Evolutionary conservation across 148 eudicot genomes (phyloP), one percentile per base, ranked within the genome.

Genomic region (Polygonum maritimum): DNA sequence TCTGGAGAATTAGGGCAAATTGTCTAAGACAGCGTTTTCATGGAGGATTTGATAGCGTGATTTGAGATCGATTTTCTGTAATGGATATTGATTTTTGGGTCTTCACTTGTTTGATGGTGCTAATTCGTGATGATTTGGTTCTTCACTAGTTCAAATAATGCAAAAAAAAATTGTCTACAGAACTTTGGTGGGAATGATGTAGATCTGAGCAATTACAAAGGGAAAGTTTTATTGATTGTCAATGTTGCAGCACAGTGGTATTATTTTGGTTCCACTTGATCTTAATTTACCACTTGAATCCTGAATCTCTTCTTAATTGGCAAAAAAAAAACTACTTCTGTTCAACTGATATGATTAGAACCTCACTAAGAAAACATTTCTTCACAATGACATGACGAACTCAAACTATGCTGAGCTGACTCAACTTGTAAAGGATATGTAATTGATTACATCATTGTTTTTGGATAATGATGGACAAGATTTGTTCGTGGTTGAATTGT

Each of bases 211-310:
- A 72, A 52, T 36, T 90, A 88, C 84, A 88, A 85, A 70, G 91
- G 91, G 57, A 90, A 90, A 74, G 90, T 84, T 69, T 81, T 90
- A 51, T 73, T 90, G 77, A 85, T 90, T 75, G 91, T 90, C 75
- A 90, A 90, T 76, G 94, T 90, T 75, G 94, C 94, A 26, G 86
- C 94, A 52, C 87, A 90, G 62, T 90, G 94, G 75, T 90, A 88
- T 80, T 6, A 6, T 6, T 44, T 44, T 90, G 87, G 82, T 75
- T 79, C 41, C 67, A 39, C 49, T 35, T 33, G 58, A 31, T 47
- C 12, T 15, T n/a, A 51, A 51, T 3, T 51, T 13, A 14, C 55
- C 55, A 2, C 55, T 51, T 49, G 5, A 14, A 49, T 49, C 3
- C 18, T 49, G 18, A 49, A 49, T 49, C 54, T 14, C 54, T 49